Base-by-base conservation (phyloP, 768 basidiomycete species). In the Jaapia argillacea region DNA sequence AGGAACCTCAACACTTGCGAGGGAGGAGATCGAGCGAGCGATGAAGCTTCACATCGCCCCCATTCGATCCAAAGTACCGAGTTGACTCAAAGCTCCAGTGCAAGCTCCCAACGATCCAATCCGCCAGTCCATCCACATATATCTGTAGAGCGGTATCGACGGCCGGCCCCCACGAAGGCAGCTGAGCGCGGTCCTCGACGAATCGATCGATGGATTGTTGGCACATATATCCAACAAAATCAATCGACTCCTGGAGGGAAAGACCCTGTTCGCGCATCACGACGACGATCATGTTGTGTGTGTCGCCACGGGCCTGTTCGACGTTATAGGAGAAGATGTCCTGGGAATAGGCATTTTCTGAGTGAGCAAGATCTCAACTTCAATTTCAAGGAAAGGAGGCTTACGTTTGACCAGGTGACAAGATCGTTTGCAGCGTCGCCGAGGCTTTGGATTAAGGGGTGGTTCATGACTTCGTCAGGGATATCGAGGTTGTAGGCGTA, bases 241-340 rank as follows among this genome's bases (percentile, higher is more conserved):
- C 75, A 39, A 88, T 70, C 22, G 87, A 85, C 14, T 69, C 65
- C 54, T 90, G 87, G 4, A 87, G 68, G 53, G 71, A 73, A 16
- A 85, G 61, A 14, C 73, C 74, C 40, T 81, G 71, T 56, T 84
- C 72, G 49, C 75, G 56, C 80, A 86, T 87, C 48, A 85, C 75
- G 48, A 88, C 81, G 25, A 73, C 68, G 51, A 90, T 80, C 80
- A 88, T 84, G 63, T 89, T 88, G 61, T 88, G 85, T 2, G 78
- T 83, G 57, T 90, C 81, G 23, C 83, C 83, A 61, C 77, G 75
- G 18, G 82, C 75, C 55, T 87, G 86, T 57, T 90, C 86, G 50
- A 82, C 78, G 60, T 87, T 85, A 67, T 79, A 89, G 18, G 86
- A 88, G 62, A 85, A 88, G 26, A 85, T 78, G 48, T 85, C 83